Base-by-base conservation (phyloP, 2,329 filamentous ascomycete genomes). In the Trichoderma sp. region DNA sequence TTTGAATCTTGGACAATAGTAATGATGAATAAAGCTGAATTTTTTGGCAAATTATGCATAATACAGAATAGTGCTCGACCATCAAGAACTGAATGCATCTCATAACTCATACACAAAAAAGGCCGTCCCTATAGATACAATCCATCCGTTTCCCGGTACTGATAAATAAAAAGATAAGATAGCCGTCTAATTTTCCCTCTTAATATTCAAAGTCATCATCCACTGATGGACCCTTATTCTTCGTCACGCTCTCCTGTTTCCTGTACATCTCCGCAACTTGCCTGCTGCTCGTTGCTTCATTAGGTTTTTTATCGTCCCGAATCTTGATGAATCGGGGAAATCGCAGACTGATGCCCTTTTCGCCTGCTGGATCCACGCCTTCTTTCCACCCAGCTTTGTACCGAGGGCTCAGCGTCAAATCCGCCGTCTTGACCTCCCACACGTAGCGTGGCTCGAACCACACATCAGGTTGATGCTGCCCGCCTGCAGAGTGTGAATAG, bases 121-220 rank as follows among this genome's bases (percentile, higher is more conserved):
- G 10, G 5, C 14, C 19, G 2, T 55, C 24, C 24, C 52, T 33
- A 24, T 13, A 43, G 6, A 56, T 43, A 8, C 33, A 57, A n/a
- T 53, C 35, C 47, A 31, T 21, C 43, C 35, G 19, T 21, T 13
- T 40, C 2, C 56, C 31, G 5, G 29, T 52, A 49, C 19, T 8
- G 49, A 10, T 47, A 59, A 4, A 57, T 16, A 16, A 37, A 37
- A 10, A 35, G 24, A 67, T 2, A 29, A 29, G 37, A 33, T 31
- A 47, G 5, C 19, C 29, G 19, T 31, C 55, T 16, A 60, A 29
- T 21, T 59, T 81, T 43, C n/a, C 6, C 6, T 43, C 0, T 49
- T 49, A 99, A 82, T 99, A 99, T 84, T 99, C 96, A 81, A 97
- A 99, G 79, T 98, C 94, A 82, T 98, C 95, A 84, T 99, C 96